phyloP scores from a whole-genome alignment of 1,284 basidiomycete species.

The Ganoderma lingzhi region DNA sequence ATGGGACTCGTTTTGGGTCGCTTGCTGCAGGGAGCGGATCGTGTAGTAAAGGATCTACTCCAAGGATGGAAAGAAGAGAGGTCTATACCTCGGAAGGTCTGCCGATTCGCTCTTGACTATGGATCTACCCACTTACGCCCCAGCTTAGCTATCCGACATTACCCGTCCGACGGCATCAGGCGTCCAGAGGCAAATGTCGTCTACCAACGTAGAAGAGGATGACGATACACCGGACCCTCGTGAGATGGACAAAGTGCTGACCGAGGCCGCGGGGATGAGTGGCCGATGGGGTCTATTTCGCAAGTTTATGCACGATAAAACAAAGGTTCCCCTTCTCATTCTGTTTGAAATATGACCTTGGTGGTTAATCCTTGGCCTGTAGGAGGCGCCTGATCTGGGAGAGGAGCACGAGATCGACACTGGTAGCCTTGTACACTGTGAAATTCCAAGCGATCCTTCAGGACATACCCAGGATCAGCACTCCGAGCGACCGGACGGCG shows the following conservation, averaged over 20 bases:
- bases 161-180: constrained; percentile 41
- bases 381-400: constrained; percentile 32
- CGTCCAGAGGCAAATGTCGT: constrained; percentile 47
- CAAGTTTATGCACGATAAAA: constrained; percentile 82
- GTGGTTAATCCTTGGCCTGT: not conserved
- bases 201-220: constrained; percentile 56
- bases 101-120: not conserved
- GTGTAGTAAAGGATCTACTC: constrained; percentile 79
- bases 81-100: constrained; percentile 74
- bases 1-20: constrained; percentile 85
- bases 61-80: constrained; percentile 94
- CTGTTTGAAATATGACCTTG: not conserved
- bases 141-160: constrained; percentile 43
- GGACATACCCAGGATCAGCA: not conserved
- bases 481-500: constrained; percentile 25
- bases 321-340: constrained; percentile 54
- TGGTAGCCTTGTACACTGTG: not conserved
- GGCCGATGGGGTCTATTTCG: constrained; percentile 93
- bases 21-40: constrained; percentile 88
- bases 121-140: not conserved
- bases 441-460: constrained; percentile 6
- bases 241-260: constrained; percentile 89
- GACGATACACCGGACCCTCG: constrained; percentile 81
- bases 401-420: constrained; percentile 23
- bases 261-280: constrained; percentile 89